A percentile compares a stretch with the other conserved stretches of the same genome.
These are phyloP conservation scores for Roridomyces roridus DNA, from an alignment of 768 basidiomycete species.

Conservation along the genomic window DNA sequence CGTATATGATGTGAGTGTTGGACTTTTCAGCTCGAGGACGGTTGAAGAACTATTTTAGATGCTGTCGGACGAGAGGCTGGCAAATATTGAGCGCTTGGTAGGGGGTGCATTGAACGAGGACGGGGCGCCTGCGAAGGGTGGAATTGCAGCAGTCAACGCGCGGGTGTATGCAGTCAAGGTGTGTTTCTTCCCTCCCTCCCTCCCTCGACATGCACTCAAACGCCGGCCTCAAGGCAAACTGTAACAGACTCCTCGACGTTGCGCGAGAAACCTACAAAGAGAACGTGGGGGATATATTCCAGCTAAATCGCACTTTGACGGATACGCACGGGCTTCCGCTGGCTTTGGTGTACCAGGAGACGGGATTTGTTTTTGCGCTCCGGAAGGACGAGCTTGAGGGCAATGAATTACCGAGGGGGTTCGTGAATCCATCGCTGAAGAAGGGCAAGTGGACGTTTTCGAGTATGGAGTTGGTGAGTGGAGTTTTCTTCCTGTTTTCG, in stretches of 20 bases:
- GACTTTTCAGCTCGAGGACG: too few relatives aligned
- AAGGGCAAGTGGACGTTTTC: conserved; percentile 80
- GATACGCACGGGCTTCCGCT: conserved; percentile 72
- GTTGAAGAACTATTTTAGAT: too few relatives aligned
- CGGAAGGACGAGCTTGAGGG: conserved; percentile 72
- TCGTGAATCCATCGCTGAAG: conserved; percentile 69
- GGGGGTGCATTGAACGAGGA: conserved; percentile 77
- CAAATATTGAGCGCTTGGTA: conserved; percentile 64
- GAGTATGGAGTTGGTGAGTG: conserved; percentile 78
- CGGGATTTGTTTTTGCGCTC: conserved; percentile 74
- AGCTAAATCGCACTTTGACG: conserved; percentile 62
- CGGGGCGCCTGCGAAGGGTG: conserved; percentile 65
- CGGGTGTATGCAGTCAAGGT: conserved; percentile 91
- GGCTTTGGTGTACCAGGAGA: conserved; percentile 71
- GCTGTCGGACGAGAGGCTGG: conserved; percentile 76
- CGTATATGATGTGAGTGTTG: conserved; percentile 57
- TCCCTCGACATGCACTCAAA: too few relatives aligned
- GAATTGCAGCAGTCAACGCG: conserved; percentile 75
- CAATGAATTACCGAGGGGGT: conserved; percentile 71
- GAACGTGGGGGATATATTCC: conserved; percentile 87
- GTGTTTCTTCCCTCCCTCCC: too few relatives aligned
- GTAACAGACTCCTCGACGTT: conserved; percentile 87
- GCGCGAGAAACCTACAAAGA: conserved; percentile 95
- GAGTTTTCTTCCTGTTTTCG: background rate
- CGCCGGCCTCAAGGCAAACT: conserved; percentile 59